phyloP scores from a whole-genome alignment of 2,329 filamentous ascomycete species.

The Xylaria sp. region DNA sequence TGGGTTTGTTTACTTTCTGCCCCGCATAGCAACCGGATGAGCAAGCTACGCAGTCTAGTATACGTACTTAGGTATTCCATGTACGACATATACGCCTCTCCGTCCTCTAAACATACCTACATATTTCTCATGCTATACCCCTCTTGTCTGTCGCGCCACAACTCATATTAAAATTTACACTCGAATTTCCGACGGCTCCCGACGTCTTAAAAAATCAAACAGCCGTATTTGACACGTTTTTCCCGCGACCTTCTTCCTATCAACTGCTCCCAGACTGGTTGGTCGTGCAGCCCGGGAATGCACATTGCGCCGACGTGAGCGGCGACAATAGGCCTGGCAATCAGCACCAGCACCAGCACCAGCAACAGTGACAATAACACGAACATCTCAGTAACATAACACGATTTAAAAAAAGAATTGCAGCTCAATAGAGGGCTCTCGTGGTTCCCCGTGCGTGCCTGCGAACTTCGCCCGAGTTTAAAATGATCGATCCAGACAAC shows the following conservation, averaged over 20 bases:
- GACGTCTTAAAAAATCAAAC: neutral
- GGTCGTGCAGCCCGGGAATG: conserved; percentile 16
- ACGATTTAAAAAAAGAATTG: neutral
- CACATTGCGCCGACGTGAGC: conserved; percentile 17
- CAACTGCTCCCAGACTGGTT: neutral
- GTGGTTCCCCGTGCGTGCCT: too few relatives aligned
- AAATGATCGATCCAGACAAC: conserved; percentile 66
- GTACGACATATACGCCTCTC: neutral
- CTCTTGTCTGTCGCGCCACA: neutral
- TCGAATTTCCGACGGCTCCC: neutral
- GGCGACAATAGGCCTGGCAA: neutral
- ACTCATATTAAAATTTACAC: neutral
- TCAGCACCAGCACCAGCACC: neutral
- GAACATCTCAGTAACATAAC: neutral
- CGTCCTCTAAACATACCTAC: conserved; percentile 14
- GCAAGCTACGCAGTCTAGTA: too few relatives aligned
- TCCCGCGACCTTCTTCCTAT: neutral
- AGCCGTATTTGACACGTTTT: neutral
- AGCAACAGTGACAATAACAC: neutral
- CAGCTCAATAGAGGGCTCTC: neutral
- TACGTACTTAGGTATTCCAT: neutral
- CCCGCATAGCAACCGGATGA: conserved; percentile 44
- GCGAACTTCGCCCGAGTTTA: neutral
- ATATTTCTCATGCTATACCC: conserved; percentile 14
- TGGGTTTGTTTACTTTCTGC: conserved; percentile 47